These are phyloP conservation scores for Tricholoma sp. DNA, from an alignment of 768 basidiomycete genomes.

Conservation along the genomic window DNA sequence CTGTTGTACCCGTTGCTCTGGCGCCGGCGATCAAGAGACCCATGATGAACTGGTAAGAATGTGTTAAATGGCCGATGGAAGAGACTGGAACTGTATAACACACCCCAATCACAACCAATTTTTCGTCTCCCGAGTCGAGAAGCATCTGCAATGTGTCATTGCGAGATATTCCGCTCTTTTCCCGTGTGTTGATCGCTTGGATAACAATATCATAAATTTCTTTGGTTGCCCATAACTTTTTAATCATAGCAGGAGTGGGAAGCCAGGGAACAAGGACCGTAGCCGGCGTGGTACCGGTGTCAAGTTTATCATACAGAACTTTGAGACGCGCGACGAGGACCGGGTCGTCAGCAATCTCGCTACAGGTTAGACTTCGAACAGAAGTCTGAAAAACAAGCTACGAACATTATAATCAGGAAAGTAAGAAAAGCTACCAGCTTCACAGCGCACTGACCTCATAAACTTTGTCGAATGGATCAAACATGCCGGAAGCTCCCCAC, in stretches of 20 bases:
- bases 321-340: conserved; percentile 57
- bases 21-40: conserved; percentile 78
- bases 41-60: conserved; percentile 62
- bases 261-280: conserved; percentile 75
- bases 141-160: conserved; percentile 74
- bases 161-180: conserved; percentile 48
- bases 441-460: conserved; percentile 47
- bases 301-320: conserved; percentile 61
- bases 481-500: conserved; percentile 60
- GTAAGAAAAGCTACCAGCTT: conserved; percentile 2
- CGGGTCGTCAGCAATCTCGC: conserved; percentile 67
- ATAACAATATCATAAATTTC: conserved; percentile 68
- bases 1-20: conserved; percentile 72
- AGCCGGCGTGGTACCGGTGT: conserved; percentile 65
- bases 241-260: conserved; percentile 66
- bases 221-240: conserved; percentile 68
- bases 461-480: conserved; percentile 69
- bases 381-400: conserved; percentile 73
- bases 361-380: conserved; percentile 59
- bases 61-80: not conserved
- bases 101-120: conserved; percentile 65
- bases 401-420: not conserved
- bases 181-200: conserved; percentile 49
- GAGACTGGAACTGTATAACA: conserved; percentile 18
- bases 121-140: conserved; percentile 65